Evolutionary conservation across 2,329 filamentous ascomycete species (phyloP).

Genomic region (Aureobasidium sp.): DNA sequence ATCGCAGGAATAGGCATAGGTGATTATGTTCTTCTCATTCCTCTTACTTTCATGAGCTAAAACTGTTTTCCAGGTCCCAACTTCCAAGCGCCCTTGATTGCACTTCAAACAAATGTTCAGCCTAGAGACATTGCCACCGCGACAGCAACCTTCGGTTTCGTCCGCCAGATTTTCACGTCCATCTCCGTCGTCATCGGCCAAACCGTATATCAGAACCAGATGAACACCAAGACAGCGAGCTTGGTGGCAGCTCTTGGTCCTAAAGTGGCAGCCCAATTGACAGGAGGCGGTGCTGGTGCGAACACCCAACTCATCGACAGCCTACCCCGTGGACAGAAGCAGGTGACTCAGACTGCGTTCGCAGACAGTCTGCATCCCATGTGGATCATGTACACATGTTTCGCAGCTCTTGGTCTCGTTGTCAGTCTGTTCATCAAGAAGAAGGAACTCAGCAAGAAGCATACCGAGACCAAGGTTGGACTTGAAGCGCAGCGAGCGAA

Average conservation of each 20-base stretch:
- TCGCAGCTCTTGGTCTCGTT: slow-evolving; percentile 34
- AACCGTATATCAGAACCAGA: slow-evolving; percentile 67
- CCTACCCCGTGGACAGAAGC: slow-evolving; percentile 42
- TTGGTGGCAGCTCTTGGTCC: slow-evolving; percentile 47
- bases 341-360: slow-evolving; percentile 36
- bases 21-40: background rate
- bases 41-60: background rate
- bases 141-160: slow-evolving; percentile 58
- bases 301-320: slow-evolving; percentile 51
- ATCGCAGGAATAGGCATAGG: slow-evolving; percentile 56
- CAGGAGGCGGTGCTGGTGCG: slow-evolving; percentile 54
- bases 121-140: slow-evolving; percentile 56
- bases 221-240: slow-evolving; percentile 48
- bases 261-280: slow-evolving; percentile 45
- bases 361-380: slow-evolving; percentile 38
- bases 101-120: slow-evolving; percentile 54
- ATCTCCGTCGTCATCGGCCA: slow-evolving; percentile 64
- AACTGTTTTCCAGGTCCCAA: slow-evolving; percentile 41
- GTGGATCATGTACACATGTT: slow-evolving; percentile 44
- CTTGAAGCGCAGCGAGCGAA: slow-evolving; percentile 37
- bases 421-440: slow-evolving; percentile 35
- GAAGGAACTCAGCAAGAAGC: slow-evolving; percentile 36
- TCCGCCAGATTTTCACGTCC: slow-evolving; percentile 59
- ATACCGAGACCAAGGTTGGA: slow-evolving; percentile 44
- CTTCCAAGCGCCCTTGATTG: slow-evolving; percentile 60